Base-by-base conservation (phyloP, 805 yeast species). In the Zygotorulaspora danielsina region DNA sequence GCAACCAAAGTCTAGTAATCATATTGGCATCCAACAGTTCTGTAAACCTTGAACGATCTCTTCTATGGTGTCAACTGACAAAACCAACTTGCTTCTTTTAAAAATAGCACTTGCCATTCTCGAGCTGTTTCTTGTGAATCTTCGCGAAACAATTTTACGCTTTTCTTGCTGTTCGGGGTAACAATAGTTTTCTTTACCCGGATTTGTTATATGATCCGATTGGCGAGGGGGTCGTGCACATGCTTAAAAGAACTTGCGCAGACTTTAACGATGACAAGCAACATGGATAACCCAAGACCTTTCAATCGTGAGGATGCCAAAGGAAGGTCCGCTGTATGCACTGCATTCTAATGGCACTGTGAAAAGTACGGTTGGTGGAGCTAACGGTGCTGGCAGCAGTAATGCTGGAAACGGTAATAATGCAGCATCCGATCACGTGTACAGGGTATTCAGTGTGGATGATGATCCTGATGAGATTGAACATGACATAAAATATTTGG, bases 401-500 rank as follows among this genome's bases (percentile, higher is more conserved):
- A 42, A 20, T 27, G 20, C 20, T 4, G 36, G 16, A 15, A 42
- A 34, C 12, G 34, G 19, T 4, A 26, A 12, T 21, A 21, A 21
- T 21, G 9, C 10, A 10, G 24, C 9, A 21, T 7, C 9, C 10
- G 55, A 54, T 30, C 53, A 47, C 45, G 42, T 56, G 21, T 63
- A 58, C 35, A 57, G 68, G 30, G 59, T 83, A 0, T 86, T 80
- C 57, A 79, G 88, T 24, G 94, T 85, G 0, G 95, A 86, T 56
- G 95, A 86, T 59, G 87, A 82, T 51, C 76, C 83, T 30, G 75
- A 76, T 46, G 95, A 85, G 46, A 71, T 79, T 12, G 82, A 77
- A 44, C 76, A 73, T 12, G 84, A 76, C 48, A 60, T 72, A 38
- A 75, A 76, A 46, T 84, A 83, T 53, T 51, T 78, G 21, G 94